phyloP scores from a whole-genome alignment of 2,329 filamentous ascomycete species.

The Aspergillus floridensis region DNA sequence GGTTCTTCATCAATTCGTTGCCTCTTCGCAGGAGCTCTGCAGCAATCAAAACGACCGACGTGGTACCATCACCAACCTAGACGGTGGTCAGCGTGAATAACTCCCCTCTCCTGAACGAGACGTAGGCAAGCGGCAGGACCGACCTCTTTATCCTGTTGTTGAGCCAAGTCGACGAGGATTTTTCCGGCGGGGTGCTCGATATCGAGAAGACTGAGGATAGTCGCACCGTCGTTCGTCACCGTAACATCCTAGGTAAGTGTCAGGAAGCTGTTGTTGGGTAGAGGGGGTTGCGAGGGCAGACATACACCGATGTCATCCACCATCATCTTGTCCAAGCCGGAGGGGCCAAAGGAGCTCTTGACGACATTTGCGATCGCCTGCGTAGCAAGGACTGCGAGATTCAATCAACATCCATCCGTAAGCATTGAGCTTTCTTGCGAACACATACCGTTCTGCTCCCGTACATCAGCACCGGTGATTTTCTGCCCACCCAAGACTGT shows the following conservation, averaged over 20 bases:
- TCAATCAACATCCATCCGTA: constrained; percentile 7
- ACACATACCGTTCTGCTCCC: constrained; percentile 84
- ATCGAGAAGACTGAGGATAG: constrained; percentile 90
- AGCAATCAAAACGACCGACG: constrained; percentile 94
- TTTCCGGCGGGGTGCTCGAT: constrained; percentile 98
- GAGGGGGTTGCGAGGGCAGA: constrained; percentile 23
- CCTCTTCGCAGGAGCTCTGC: constrained; percentile 88
- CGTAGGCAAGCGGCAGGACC: background rate
- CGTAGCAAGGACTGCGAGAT: constrained; percentile 73
- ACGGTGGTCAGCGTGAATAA: background rate
- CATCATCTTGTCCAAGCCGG: constrained; percentile 99
- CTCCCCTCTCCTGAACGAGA: background rate
- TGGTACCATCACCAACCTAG: constrained; percentile 90
- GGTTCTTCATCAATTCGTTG: constrained; percentile 99
- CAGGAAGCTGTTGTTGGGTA: constrained; percentile 9
- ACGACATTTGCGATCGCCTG: constrained; percentile 98
- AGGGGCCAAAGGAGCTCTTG: constrained; percentile 97
- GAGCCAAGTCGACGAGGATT: constrained; percentile 94
- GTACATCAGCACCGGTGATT: constrained; percentile 93
- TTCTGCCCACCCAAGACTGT: constrained; percentile 90
- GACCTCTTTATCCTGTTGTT: constrained; percentile 95
- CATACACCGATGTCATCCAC: constrained; percentile 96
- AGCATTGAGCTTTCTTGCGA: constrained; percentile 2
- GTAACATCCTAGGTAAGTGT: constrained; percentile 72
- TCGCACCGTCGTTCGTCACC: constrained; percentile 97